These are phyloP conservation scores for Calonectria pseudoreteaudii DNA, from an alignment of 2,329 filamentous ascomycete species.

Conservation along the genomic window DNA sequence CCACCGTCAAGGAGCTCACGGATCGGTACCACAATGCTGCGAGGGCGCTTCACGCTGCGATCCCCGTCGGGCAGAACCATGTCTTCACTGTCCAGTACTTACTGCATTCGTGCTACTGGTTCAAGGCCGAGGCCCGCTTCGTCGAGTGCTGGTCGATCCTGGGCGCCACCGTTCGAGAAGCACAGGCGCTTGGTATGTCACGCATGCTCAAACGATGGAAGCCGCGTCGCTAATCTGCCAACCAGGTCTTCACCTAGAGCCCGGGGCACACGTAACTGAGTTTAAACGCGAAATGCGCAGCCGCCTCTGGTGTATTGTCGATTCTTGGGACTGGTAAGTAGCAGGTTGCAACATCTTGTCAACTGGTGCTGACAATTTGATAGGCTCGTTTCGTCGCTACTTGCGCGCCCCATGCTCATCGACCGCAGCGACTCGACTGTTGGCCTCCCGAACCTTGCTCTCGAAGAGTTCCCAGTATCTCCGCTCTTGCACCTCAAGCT, in stretches of 20 bases:
- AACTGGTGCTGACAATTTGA: background rate
- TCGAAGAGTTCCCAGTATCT: slow-evolving; percentile 47
- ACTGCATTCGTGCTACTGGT: slow-evolving; percentile 53
- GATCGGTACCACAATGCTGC: slow-evolving; percentile 49
- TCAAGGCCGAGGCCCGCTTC: slow-evolving; percentile 51
- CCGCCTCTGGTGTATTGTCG: slow-evolving; percentile 51
- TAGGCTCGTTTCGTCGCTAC: slow-evolving; percentile 51
- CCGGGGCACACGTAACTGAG: slow-evolving; percentile 41
- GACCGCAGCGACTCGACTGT: slow-evolving; percentile 49
- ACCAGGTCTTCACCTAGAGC: slow-evolving; percentile 43
- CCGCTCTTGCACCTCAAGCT: slow-evolving; percentile 52
- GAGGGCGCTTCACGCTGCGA: slow-evolving; percentile 46
- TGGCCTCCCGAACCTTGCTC: slow-evolving; percentile 47
- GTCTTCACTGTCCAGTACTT: slow-evolving; percentile 50
- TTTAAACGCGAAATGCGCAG: slow-evolving; percentile 53
- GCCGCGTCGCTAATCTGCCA: slow-evolving; percentile 23
- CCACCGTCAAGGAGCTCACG: slow-evolving; percentile 42
- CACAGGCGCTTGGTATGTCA: slow-evolving; percentile 47
- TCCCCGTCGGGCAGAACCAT: slow-evolving; percentile 49
- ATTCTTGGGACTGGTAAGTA: slow-evolving; percentile 53
- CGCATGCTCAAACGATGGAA: background rate
- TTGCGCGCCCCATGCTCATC: slow-evolving; percentile 51
- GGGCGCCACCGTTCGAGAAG: slow-evolving; percentile 49
- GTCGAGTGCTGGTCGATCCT: slow-evolving; percentile 53
- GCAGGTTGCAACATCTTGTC: no score